A percentile compares a stretch with the other conserved stretches of the same genome.
Conservation (phyloP, 208 protist species). For the Wallacemonas sp. region DNA sequence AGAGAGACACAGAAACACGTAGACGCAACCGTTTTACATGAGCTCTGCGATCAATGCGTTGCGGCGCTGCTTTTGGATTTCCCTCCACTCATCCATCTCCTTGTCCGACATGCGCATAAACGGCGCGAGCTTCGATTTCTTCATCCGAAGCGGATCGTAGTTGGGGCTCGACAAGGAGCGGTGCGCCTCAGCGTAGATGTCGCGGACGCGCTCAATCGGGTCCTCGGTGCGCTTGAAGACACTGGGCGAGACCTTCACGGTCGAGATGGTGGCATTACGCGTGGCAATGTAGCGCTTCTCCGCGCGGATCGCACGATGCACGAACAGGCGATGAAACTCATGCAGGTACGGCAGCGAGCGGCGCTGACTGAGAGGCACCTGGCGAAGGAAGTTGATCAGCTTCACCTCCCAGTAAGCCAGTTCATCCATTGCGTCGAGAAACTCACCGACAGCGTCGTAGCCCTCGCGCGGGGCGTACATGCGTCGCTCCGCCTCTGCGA, state of each 20-base stretch:
- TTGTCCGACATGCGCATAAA: slow-evolving; percentile 69
- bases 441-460: slow-evolving; percentile 62
- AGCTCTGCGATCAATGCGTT: slow-evolving; percentile 66
- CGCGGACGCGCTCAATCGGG: slow-evolving; percentile 48
- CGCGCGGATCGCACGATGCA: slow-evolving; percentile 72
- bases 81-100: slow-evolving; percentile 76
- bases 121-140: slow-evolving; percentile 67
- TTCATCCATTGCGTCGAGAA: slow-evolving; percentile 81
- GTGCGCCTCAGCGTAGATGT: slow-evolving; percentile 76
- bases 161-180: slow-evolving; percentile 71
- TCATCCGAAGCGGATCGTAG: slow-evolving; percentile 84
- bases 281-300: slow-evolving; percentile 68
- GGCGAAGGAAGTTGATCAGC: slow-evolving; percentile 66
- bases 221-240: slow-evolving; percentile 73
- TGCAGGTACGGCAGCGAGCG: slow-evolving; percentile 76
- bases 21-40: slow-evolving; percentile 22
- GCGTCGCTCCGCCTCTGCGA: slow-evolving; percentile 44
- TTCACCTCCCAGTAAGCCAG: slow-evolving; percentile 71
- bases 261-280: slow-evolving; percentile 47
- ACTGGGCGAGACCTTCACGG: slow-evolving; percentile 26
- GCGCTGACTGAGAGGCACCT: slow-evolving; percentile 60
- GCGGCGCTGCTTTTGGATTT: slow-evolving; percentile 42
- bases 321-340: slow-evolving; percentile 68
- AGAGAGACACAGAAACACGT: too few relatives aligned
- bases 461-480: slow-evolving; percentile 65